Base-by-base conservation (phyloP, 2,329 filamentous ascomycete genomes). In the Nemania sp. region DNA sequence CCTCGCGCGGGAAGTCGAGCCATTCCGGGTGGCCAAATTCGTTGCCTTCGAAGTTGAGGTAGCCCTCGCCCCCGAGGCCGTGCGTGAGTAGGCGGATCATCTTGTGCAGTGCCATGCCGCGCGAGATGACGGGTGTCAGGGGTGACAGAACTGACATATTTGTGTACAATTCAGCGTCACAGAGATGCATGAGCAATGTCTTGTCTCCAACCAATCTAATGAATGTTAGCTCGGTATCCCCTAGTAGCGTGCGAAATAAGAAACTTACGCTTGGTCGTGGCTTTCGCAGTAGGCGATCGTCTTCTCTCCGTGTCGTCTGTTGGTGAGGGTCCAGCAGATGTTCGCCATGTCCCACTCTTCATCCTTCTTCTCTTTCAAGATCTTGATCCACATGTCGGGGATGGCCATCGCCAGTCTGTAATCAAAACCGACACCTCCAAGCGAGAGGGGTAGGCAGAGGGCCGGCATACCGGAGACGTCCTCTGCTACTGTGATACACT, bases 311-410 rank as follows among this genome's bases (percentile, higher is more conserved):
- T 98, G 91, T 29, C 95, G 88, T 59, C 95, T 86, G 77, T 99
- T 98, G 20, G 90, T 96, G 60, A 99, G 79, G 0, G 92, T 97
- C 78, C 89, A 93, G 74, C 87, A 88, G 54, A 99, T 90, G 67
- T 84, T 88, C 59, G 85, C 87, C 76, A 99, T 90, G 70, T 98
- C 90, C 95, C 95, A 99, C 10, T 96, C 85, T 64, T 92, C 84
- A 71, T 99, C 95, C 72, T 90, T 84, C 75, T 92, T 87, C 78
- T 99, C 95, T 77, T 99, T 99, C 63, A 98, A 77, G 73, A 96
- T 91, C 79, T 99, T 99, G 83, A 99, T 99, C 87, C 96, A 99
- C 87, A 99, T 91, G 75, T 99, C 95, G 3, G 95, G 95, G 64
- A 99, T 88, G 4, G 95, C 95, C 95, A 99, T 99, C 57, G 93